Evolutionary conservation across 2,329 filamentous ascomycete species (phyloP), one percentile per base, ranked within the genome.

Genomic region (Alternaria gaisen): DNA sequence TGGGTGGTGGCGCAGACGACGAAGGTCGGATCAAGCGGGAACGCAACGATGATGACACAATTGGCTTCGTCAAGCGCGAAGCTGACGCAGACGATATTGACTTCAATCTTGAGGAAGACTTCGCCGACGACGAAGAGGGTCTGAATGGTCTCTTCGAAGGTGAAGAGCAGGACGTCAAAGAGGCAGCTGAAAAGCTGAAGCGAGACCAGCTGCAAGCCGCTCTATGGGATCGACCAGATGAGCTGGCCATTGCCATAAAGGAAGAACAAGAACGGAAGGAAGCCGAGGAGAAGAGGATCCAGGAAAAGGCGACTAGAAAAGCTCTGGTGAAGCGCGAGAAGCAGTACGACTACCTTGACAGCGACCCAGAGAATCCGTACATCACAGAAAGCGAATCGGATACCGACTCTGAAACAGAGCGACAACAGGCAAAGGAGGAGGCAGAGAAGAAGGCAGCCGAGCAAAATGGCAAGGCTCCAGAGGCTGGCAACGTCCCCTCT

Each of bases 341-440:
- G 77, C 92, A 96, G 68, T 90, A 88, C 67, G 91, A 95, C 64
- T 97, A 97, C 73, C 90, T 94, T 63, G 96, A 97, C 73, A 91
- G 92, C 71, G 91, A 88, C 66, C 86, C 84, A 57, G 86, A 89
- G 80, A 87, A 73, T 42, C 65, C 69, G 18, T 80, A 79, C 52
- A 72, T 69, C 16, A 73, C 73, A 11, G 59, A 65, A 36, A 72
- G 64, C 38, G 73, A 77, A 11, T 75, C 71, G 0, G 75, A 80
- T 12, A 78, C 69, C 11, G 86, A 90, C 61, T 88, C 87, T 43
- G 89, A 92, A 64, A 84, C 86, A 12, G 89, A 91, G 66, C 84
- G 85, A 67, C 83, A 85, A 57, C 86, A 88, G 69, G 85, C 85
- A 28, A 83, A 84, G 56, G 84, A 87, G 60, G 86, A 86, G 52